Evolutionary conservation across 2,329 filamentous ascomycete species (phyloP).

Genomic region (Botrytis squamosa): DNA sequence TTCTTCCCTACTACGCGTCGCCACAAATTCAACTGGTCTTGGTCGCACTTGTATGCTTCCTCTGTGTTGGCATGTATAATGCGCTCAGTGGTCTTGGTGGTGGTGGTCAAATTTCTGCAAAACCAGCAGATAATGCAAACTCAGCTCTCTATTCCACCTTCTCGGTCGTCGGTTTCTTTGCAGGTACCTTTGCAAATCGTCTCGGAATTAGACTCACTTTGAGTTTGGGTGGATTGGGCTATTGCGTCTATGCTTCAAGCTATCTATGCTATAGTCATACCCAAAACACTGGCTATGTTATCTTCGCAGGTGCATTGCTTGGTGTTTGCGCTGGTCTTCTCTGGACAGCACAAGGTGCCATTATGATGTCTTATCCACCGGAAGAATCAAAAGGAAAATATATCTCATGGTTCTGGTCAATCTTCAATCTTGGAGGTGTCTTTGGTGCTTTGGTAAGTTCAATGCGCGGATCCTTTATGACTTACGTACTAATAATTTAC

Average conservation of each 20-base stretch:
- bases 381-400: constrained; percentile 81
- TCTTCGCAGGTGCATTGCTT: constrained; percentile 73
- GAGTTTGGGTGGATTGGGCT: constrained; percentile 70
- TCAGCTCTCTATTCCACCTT: constrained; percentile 49
- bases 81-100: constrained; percentile 62
- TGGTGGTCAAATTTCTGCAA: constrained; percentile 51
- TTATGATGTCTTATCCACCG: constrained; percentile 84
- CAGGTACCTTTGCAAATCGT: constrained; percentile 72
- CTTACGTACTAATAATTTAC: background rate
- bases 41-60: constrained; percentile 66
- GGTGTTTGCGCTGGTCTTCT: constrained; percentile 75
- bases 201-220: constrained; percentile 67
- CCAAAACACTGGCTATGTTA: constrained; percentile 56
- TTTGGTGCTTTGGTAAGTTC: constrained; percentile 64
- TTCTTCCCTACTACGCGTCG: constrained; percentile 68
- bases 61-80: constrained; percentile 71
- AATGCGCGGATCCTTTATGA: background rate
- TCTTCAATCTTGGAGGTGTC: constrained; percentile 87
- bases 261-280: constrained; percentile 47
- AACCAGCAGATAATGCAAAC: constrained; percentile 42
- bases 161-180: constrained; percentile 62
- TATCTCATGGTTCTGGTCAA: constrained; percentile 89
- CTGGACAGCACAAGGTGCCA: constrained; percentile 77
- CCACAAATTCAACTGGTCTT: constrained; percentile 68
- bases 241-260: constrained; percentile 65